Conservation (phyloP, 768 basidiomycete species). For the Tricholoma terreum region DNA sequence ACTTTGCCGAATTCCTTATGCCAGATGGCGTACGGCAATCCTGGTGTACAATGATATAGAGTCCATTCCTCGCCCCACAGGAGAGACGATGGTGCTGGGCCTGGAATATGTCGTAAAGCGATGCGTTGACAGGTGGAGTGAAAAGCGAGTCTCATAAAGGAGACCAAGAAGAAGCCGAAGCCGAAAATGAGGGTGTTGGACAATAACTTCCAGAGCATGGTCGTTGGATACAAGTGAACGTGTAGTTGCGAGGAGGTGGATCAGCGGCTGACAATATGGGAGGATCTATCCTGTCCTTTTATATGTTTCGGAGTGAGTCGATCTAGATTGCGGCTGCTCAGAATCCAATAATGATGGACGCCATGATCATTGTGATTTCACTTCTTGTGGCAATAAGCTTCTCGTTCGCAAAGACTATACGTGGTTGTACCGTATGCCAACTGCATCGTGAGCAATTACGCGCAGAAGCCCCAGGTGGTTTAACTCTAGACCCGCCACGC, state of each 20-base stretch:
- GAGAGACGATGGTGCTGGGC: conserved; percentile 45
- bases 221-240: not conserved
- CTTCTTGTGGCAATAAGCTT: conserved; percentile 3
- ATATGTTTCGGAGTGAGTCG: conserved; percentile 9
- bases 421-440: not conserved
- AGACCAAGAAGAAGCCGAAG: conserved; percentile 27
- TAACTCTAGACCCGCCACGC: not conserved
- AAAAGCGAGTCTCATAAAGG: conserved; percentile 30
- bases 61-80: conserved; percentile 64
- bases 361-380: not conserved
- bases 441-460: not conserved
- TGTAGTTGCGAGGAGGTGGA: conserved; percentile 3
- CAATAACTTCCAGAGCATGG: conserved; percentile 24
- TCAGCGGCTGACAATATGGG: not conserved
- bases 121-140: conserved; percentile 31
- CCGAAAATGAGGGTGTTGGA: conserved; percentile 25
- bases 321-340: conserved; percentile 16
- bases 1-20: conserved; percentile 51
- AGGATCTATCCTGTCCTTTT: conserved; percentile 3
- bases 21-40: conserved; percentile 51
- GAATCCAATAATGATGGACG: not conserved
- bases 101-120: conserved; percentile 46
- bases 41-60: conserved; percentile 53
- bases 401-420: conserved; percentile 2
- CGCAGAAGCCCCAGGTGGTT: not conserved